Evolutionary conservation across 2,329 filamentous ascomycete species (phyloP), one percentile per base, ranked within the genome.

Genomic region (Xylaria sp.): DNA sequence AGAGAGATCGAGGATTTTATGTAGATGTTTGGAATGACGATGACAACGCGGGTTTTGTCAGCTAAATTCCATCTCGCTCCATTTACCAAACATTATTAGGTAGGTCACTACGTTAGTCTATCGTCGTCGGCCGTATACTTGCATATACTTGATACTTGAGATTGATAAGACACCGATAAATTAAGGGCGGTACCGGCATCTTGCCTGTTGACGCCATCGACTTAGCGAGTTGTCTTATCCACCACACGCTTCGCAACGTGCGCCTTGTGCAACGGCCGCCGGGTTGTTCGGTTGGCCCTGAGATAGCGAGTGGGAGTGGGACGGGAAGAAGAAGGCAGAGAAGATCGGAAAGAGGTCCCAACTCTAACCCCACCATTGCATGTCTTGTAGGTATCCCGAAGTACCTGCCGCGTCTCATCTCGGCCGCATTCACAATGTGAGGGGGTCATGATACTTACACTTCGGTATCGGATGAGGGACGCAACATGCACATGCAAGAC

Each of bases 141-240:
- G 28, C n/a, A 44, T 59, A 36, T 65, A 44, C 33, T 9, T 33
- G 15, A 54, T n/a, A 20, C 42, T 11, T 4, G 42, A 31, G 20
- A 58, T 54, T 59, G 63, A 66, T 68, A 66, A 56, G 63, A 54
- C 33, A 20, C 23, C 13, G 20, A 44, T 38, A 28, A 54, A 53
- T 58, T 31, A 6, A 60, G 58, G 51, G 23, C 57, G 40, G 62
- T 53, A 62, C 59, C 59, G 53, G 63, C 53, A 44, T 56, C 38
- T 61, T 42, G 38, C n/a, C 38, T 40, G 61, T 70, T 70, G 67
- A 70, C 67, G 67, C 67, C 67, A 70, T 70, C 48, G 67, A 54
- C 51, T 67, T 67, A 59, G 61, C 36, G 36, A 38, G 36, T 33
- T 42, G 51, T 48, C 63, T 67, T 65, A 67, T 36, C 67, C 60